A percentile compares a stretch with the other conserved stretches of the same genome.
Conservation (phyloP, 768 basidiomycete species). For the Trametes cingulata region DNA sequence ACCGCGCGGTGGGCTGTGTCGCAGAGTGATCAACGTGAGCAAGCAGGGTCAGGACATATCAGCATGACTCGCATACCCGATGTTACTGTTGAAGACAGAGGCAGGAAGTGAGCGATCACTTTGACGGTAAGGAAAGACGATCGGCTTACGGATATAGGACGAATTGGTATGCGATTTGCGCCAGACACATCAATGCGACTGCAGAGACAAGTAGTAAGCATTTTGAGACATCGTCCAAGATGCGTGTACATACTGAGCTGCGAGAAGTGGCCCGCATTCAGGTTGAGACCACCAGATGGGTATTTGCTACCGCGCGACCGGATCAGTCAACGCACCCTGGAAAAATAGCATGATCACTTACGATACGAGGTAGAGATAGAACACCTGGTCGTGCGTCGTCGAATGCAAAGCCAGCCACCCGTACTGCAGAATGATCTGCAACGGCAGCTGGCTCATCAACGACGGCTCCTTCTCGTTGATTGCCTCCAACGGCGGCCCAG, state of each 20-base stretch:
- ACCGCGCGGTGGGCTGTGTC: constrained; percentile 69
- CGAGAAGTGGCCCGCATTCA: constrained; percentile 91
- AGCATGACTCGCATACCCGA: constrained; percentile 30
- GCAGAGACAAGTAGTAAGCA: neutral
- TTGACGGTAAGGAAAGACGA: neutral
- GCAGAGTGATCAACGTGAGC: neutral
- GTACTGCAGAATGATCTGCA: constrained; percentile 88
- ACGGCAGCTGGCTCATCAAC: constrained; percentile 71
- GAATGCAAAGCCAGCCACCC: constrained; percentile 86
- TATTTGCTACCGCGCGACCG: constrained; percentile 56
- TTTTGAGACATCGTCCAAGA: neutral
- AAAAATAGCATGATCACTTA: constrained; percentile 39
- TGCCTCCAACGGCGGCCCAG: constrained; percentile 37
- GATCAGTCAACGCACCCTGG: neutral
- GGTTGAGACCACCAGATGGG: constrained; percentile 82
- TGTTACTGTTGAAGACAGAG: constrained; percentile 31
- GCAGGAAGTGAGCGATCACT: neutral
- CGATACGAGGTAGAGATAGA: constrained; percentile 91
- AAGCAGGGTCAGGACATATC: too few species aligned
- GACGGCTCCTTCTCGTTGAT: constrained; percentile 58
- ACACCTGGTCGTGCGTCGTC: constrained; percentile 88
- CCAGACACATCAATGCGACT: constrained; percentile 94
- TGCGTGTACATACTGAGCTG: constrained; percentile 64
- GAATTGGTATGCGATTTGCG: constrained; percentile 90
- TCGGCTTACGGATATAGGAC: constrained; percentile 80